Evolutionary conservation across 805 yeast species (phyloP), one percentile per base, ranked within the genome.

Genomic region (Candida sonorensis): DNA sequence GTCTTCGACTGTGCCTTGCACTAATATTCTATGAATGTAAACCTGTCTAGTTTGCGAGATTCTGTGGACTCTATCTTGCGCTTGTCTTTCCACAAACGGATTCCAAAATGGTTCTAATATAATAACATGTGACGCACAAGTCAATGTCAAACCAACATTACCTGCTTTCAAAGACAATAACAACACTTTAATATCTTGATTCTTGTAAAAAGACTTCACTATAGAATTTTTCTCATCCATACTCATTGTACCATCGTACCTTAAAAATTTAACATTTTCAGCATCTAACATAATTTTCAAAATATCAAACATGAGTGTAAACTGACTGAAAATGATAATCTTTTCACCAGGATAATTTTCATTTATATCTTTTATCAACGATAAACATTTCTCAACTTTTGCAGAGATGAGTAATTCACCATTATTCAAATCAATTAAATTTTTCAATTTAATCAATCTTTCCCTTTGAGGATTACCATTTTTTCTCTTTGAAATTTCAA

Each of bases 91-190:
- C 7, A 90, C 95, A 55, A 71, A 92, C 2, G 97, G 97, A 51
- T 92, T 92, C 98, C 98, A 92, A 55, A 87, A 92, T 12, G 97
- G 97, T 55, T 92, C 98, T 64, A 85, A 69, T 10, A 92, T 72
- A 28, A 92, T 75, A 10, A 88, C 95, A 55, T 86, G 96, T 23
- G 85, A 81, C 1, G 98, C 98, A 61, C 94, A 83, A 0, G 97
- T 92, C 44, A 92, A 67, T 0, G 97, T 92, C 38, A 92, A 66
- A 2, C 98, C 98, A 10, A 88, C 94, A 52, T 88, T 88, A 45
- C 98, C 97, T 1, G 97, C 96, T 50, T 82, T 82, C 51, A 90
- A 67, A 0, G 96, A 85, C 16, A 86, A 68, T 27, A 92, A 60
- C 51, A 92, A 55, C n/a, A 92, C 71, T 15, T 64, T 66, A 25